phyloP scores from a whole-genome alignment of 2,329 filamentous ascomycete genomes.

The Hawksworthiomyces lignivorus region DNA sequence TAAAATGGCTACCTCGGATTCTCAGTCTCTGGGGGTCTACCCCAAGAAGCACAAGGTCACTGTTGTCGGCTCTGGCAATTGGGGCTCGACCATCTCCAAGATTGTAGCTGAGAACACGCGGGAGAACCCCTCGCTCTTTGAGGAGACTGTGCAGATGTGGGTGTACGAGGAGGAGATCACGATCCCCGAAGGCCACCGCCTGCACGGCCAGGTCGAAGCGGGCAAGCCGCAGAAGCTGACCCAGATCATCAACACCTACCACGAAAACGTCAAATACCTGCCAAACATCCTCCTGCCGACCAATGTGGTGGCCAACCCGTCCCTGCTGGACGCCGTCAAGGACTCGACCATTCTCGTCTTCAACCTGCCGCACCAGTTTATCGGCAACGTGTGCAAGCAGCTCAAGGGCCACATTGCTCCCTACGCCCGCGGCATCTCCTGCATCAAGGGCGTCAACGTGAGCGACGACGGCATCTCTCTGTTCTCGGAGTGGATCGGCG shows the following conservation, averaged over 20 bases:
- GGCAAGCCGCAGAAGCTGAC: slow-evolving; percentile 79
- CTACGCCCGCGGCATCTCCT: slow-evolving; percentile 88
- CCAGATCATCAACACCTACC: slow-evolving; percentile 76
- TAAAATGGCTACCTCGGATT: too few relatives aligned
- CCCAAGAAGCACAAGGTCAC: slow-evolving; percentile 82
- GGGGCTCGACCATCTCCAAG: slow-evolving; percentile 96
- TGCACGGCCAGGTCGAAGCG: slow-evolving; percentile 59
- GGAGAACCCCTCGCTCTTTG: slow-evolving; percentile 71
- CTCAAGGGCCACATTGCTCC: slow-evolving; percentile 84
- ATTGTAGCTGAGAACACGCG: slow-evolving; percentile 90
- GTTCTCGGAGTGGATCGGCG: slow-evolving; percentile 91
- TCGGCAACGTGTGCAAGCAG: slow-evolving; percentile 75
- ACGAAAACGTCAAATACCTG: slow-evolving; percentile 98
- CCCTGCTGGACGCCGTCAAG: slow-evolving; percentile 69
- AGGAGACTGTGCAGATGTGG: slow-evolving; percentile 95
- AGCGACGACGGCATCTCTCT: slow-evolving; percentile 77
- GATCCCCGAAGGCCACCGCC: slow-evolving; percentile 61
- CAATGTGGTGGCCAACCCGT: slow-evolving; percentile 80
- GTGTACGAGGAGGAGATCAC: slow-evolving; percentile 89
- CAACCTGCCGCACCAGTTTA: slow-evolving; percentile 96
- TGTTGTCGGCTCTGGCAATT: slow-evolving; percentile 93
- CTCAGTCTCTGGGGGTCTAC: too few relatives aligned
- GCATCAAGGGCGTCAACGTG: slow-evolving; percentile 96
- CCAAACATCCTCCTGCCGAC: slow-evolving; percentile 74
- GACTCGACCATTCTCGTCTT: slow-evolving; percentile 87